These are phyloP conservation scores for Echites panduratus DNA, from an alignment of 257 asterid genomes.

Conservation along the genomic window DNA sequence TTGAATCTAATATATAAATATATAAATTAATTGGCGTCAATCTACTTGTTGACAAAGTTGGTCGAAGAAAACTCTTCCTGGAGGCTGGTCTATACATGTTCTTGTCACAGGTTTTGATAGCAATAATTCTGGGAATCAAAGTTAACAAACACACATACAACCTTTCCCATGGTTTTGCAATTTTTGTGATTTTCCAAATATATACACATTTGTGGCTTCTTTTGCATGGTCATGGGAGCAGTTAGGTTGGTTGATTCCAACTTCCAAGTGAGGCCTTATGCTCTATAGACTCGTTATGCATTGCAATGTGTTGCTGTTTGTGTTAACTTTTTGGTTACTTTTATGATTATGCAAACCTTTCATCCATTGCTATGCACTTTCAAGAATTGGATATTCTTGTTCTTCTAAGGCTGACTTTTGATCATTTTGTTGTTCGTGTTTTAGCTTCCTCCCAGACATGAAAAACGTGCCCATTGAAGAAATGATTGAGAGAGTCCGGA, in stretches of 20 bases:
- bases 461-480: slow-evolving; percentile 83
- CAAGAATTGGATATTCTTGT: slow-evolving; percentile 73
- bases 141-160: too few relatives aligned
- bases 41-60: slow-evolving; percentile 14
- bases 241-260: slow-evolving; percentile 68
- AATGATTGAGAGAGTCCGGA: slow-evolving; percentile 84
- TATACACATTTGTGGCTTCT: slow-evolving; percentile 60
- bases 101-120: slow-evolving; percentile 52
- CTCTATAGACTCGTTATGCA: slow-evolving; percentile 76
- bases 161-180: slow-evolving; percentile 38
- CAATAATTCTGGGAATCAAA: slow-evolving; percentile 41
- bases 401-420: slow-evolving; percentile 68
- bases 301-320: slow-evolving; percentile 80
- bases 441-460: slow-evolving; percentile 69
- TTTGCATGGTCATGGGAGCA: slow-evolving; percentile 48
- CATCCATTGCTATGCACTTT: slow-evolving; percentile 58
- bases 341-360: slow-evolving; percentile 81
- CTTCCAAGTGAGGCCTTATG: slow-evolving; percentile 17
- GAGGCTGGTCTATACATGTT: slow-evolving; percentile 88
- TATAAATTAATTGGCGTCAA: slow-evolving; percentile 40
- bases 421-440: slow-evolving; percentile 65
- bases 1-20: too few relatives aligned
- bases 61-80: slow-evolving; percentile 50
- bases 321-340: slow-evolving; percentile 61
- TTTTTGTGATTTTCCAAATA: slow-evolving; percentile 57